Evolutionary conservation across 106 monocot species (phyloP), one percentile per base, ranked within the genome.

Genomic region (Gastrodia elata): DNA sequence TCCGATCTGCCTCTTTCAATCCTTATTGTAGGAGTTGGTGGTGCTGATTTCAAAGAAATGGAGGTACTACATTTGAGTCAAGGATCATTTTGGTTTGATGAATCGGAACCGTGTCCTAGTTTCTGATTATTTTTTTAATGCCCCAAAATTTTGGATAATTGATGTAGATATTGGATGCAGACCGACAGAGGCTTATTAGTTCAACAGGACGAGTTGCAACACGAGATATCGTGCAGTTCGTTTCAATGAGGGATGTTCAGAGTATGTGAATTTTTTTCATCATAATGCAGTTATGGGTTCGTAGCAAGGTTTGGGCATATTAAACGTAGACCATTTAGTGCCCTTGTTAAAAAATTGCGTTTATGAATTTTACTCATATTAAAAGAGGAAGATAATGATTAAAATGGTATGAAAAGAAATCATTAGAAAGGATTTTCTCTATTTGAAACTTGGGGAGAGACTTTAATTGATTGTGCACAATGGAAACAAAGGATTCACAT

Each of bases 141-240:
- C 8, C 32, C 61, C 32, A 32, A 61, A 6, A 30, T 61, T 3
- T 25, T 69, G 38, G 25, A 69, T 37, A 39, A 25, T 8, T 46
- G 1, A 38, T 73, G 75, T 78, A 92, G 96, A 73, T 92, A 58
- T 74, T 92, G 71, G 96, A 96, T 78, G 92, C 87, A 2, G 90
- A 92, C 70, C 91, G 91, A 58, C 82, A 86, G 39, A 79, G 80
- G 57, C 79, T 97, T 30, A 84, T 81, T 71, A 97, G 86, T 71
- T 57, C 88, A 33, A 75, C 76, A 10, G 97, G 97, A 34, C 80
- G 83, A 76, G 69, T 91, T 70, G 91, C 98, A 39, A 77, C 93
- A 42, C 80, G 98, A 73, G 93, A 98, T 76, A 93, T 98, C 34
- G 91, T 98, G 41, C 98, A 98, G 74, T 98, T 98, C 77, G 88